These are phyloP conservation scores for Cercospora zeae-maydis DNA, from an alignment of 2,329 filamentous ascomycete genomes.

Conservation along the genomic window DNA sequence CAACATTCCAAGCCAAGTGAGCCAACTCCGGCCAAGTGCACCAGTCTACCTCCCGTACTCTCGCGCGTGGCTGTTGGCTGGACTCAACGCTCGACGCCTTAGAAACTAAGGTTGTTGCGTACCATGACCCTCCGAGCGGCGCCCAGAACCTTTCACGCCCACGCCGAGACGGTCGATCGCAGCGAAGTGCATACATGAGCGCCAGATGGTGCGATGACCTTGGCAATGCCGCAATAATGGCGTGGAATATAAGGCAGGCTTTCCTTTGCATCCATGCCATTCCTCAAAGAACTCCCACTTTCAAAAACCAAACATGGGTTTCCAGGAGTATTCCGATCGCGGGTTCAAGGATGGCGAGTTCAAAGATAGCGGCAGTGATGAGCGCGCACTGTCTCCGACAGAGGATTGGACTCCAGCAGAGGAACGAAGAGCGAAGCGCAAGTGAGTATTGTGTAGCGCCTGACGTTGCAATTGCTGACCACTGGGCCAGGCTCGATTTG, in stretches of 20 bases:
- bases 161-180: not conserved
- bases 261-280: not conserved
- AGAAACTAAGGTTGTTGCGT: not conserved
- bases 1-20: not conserved
- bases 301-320: not conserved
- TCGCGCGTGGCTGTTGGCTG: not conserved
- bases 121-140: not conserved
- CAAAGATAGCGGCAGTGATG: not conserved
- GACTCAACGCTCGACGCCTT: not conserved
- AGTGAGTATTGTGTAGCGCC: slow-evolving; percentile 19
- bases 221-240: slow-evolving; percentile 3
- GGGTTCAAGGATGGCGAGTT: slow-evolving; percentile 3
- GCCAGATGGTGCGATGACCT: slow-evolving; percentile 13
- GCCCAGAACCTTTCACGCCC: slow-evolving; percentile 2
- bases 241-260: not conserved
- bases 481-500: slow-evolving; percentile 27
- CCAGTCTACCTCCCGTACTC: not conserved
- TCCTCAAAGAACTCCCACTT: not conserved
- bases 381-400: not conserved
- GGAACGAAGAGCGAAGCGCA: slow-evolving; percentile 31
- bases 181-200: not conserved
- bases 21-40: not conserved
- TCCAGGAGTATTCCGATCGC: not conserved
- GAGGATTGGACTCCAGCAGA: slow-evolving; percentile 28
- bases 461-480: not conserved